A percentile compares a stretch with the other conserved stretches of the same genome.
Conservation (phyloP, 1,139 yeast species). For the Pichia sp. region DNA sequence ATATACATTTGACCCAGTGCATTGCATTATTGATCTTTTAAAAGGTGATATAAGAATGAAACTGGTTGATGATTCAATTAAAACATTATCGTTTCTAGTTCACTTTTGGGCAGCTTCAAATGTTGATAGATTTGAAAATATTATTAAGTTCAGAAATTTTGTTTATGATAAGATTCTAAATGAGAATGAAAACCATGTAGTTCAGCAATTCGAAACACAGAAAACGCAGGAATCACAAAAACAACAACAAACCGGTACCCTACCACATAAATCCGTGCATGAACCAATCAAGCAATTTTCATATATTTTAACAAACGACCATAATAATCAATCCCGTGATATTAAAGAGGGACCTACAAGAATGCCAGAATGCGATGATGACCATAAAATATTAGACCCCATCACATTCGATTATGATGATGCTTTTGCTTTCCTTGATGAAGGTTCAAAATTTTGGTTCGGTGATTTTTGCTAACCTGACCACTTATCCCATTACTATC, state of each 20-base stretch:
- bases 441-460: no score
- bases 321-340: no score
- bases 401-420: no score
- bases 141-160: conserved; percentile 14
- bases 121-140: conserved; percentile 15
- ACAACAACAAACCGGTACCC: no score
- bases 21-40: conserved; percentile 9
- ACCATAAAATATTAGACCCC: no score
- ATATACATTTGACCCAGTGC: conserved; percentile 14
- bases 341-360: not conserved
- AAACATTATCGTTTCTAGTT: conserved; percentile 7
- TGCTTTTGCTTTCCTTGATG: no score
- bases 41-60: conserved; percentile 15
- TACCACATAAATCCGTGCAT: no score
- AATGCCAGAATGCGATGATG: not conserved
- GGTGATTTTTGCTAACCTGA: not conserved
- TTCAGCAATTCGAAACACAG: not conserved
- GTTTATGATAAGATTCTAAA: conserved; percentile 1
- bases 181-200: not conserved
- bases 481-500: not conserved
- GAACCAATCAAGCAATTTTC: no score
- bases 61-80: conserved; percentile 13
- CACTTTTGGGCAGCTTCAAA: conserved; percentile 17
- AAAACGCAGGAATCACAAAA: not conserved
- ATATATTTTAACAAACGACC: no score